These are phyloP conservation scores for Gorgonomyces haynaldii DNA, from an alignment of 192 early-diverging fungal species.

Conservation along the genomic window DNA sequence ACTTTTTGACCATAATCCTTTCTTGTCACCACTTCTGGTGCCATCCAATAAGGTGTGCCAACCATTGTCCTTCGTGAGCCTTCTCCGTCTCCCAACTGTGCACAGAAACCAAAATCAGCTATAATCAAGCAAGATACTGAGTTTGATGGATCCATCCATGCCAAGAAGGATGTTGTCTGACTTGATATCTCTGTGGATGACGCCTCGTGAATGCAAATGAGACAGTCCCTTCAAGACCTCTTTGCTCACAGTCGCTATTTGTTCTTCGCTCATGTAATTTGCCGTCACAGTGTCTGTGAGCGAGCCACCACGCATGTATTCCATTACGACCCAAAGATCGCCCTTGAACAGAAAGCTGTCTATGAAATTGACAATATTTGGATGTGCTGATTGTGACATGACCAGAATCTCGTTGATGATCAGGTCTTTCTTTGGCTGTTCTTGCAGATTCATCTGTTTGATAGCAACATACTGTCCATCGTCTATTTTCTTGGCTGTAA, in stretches of 20 bases:
- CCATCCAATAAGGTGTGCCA: constrained; percentile 41
- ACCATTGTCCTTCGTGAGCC: constrained; percentile 61
- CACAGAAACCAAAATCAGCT: constrained; percentile 94
- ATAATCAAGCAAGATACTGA: constrained; percentile 26
- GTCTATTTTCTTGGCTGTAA: constrained; percentile 59
- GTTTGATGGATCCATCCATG: constrained; percentile 68
- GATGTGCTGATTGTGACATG: constrained; percentile 38
- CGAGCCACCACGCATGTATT: constrained; percentile 83
- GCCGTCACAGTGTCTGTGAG: constrained; percentile 72
- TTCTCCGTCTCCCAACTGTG: constrained; percentile 71
- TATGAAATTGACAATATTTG: constrained; percentile 78
- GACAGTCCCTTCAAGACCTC: constrained; percentile 59
- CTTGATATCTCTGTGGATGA: constrained; percentile 66
- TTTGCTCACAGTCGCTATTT: constrained; percentile 86
- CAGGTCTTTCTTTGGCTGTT: constrained; percentile 92
- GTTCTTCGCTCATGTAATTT: constrained; percentile 77
- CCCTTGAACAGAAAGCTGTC: constrained; percentile 64
- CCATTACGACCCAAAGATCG: constrained; percentile 85
- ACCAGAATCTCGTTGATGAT: constrained; percentile 75
- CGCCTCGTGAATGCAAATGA: constrained; percentile 52
- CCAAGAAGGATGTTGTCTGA: constrained; percentile 55
- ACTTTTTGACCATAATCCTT: constrained; percentile 61
- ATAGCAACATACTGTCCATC: constrained; percentile 71
- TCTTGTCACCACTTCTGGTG: constrained; percentile 47
- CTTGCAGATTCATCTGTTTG: constrained; percentile 92